A percentile compares a stretch with the other conserved stretches of the same genome.
Conservation (phyloP, 108 stramenopile species). For the Epithemia pelagica region DNA sequence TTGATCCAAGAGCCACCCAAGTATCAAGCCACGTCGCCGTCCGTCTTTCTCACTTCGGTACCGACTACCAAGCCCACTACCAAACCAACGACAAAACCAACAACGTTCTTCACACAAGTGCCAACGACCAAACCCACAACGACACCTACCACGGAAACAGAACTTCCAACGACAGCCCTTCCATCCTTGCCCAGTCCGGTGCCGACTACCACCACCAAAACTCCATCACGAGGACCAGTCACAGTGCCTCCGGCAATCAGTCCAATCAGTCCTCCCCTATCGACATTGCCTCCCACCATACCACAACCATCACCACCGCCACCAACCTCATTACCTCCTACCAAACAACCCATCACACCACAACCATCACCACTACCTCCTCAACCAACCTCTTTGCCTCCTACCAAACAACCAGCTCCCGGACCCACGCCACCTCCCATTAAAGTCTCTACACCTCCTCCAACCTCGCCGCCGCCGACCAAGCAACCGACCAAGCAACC, state of each 20-base stretch:
- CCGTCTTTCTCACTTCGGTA: background rate
- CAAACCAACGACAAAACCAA: background rate
- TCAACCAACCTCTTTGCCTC: background rate
- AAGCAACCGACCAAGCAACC: background rate
- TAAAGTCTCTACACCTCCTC: background rate
- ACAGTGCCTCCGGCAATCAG: too few species aligned
- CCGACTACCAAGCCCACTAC: background rate
- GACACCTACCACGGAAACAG: background rate
- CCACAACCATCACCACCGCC: too few species aligned
- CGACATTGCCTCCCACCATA: too few species aligned
- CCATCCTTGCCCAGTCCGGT: background rate
- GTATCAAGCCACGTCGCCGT: too few species aligned
- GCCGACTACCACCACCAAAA: background rate
- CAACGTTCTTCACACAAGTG: background rate
- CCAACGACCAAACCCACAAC: background rate
- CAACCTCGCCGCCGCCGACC: background rate
- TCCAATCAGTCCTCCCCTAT: too few species aligned
- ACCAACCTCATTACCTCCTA: too few species aligned
- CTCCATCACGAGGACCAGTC: background rate
- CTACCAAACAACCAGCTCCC: slow-evolving; percentile 1
- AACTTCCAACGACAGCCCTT: background rate
- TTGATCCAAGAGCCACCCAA: too few species aligned
- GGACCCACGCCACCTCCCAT: background rate
- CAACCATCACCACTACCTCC: too few species aligned
- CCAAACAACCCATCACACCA: too few species aligned